phyloP scores from a whole-genome alignment of 345 rosid genomes.

The Euphorbia tirucalli region DNA sequence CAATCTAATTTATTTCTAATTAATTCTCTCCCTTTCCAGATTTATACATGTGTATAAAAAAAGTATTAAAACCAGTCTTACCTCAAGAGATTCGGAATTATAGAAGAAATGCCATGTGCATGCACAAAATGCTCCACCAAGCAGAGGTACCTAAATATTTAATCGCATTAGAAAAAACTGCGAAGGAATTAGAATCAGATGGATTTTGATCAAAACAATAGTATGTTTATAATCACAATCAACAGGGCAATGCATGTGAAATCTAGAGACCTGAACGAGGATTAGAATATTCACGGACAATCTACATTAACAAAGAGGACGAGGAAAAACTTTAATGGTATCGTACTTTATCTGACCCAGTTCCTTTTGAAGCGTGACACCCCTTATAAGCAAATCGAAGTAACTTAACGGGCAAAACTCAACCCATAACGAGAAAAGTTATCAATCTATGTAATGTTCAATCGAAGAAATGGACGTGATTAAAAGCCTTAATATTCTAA shows the following conservation, averaged over 20 bases:
- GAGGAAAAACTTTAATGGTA: background rate
- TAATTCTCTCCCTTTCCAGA: no score
- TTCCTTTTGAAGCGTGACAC: background rate
- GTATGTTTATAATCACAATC: background rate
- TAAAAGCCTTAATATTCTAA: background rate
- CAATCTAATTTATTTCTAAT: conserved; percentile 3
- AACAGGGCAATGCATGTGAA: background rate
- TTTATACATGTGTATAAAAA: background rate
- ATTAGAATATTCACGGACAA: background rate
- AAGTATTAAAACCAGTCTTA: conserved; percentile 22
- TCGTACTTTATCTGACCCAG: background rate
- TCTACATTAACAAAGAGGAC: background rate
- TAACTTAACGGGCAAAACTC: no score
- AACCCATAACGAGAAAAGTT: background rate
- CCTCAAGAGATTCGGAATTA: conserved; percentile 91
- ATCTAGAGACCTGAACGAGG: no score
- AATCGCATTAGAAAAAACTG: background rate
- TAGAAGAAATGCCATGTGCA: conserved; percentile 99
- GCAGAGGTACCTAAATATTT: conserved; percentile 66
- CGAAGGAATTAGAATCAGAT: background rate
- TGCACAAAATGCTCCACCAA: conserved; percentile 98
- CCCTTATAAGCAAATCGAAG: no score
- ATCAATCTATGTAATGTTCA: background rate
- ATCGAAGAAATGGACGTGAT: background rate
- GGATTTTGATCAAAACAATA: no score